A percentile compares a stretch with the other conserved stretches of the same genome.
Conservation (phyloP, 225 moss, liverwort and hornwort species). For the Anthoceros angustus region DNA sequence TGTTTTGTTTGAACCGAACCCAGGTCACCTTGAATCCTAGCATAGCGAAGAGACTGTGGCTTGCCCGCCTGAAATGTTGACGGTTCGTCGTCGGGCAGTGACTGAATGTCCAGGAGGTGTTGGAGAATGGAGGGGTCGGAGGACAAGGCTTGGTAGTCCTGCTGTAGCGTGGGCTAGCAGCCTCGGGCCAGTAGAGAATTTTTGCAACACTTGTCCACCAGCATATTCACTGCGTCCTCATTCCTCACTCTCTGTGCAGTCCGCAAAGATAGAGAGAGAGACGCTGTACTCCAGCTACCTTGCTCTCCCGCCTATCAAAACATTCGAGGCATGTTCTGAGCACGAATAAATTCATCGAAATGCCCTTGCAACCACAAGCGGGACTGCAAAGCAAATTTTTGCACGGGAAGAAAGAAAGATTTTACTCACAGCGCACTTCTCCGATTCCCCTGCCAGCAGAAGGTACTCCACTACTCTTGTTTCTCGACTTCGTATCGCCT, state of each 20-base stretch:
- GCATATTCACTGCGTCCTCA: background rate
- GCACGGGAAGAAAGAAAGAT: background rate
- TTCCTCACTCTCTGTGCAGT: background rate
- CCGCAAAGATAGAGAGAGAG: background rate
- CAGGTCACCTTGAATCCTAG: no score
- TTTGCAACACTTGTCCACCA: background rate
- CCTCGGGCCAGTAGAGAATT: background rate
- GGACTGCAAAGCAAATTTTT: no score
- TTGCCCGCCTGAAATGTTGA: no score
- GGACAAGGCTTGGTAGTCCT: background rate
- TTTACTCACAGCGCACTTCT: background rate
- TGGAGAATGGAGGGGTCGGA: background rate
- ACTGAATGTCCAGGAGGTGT: background rate
- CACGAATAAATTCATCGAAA: no score
- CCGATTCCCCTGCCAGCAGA: background rate
- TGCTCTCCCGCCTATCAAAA: no score
- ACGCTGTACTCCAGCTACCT: background rate
- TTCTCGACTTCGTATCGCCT: background rate
- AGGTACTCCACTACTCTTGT: background rate
- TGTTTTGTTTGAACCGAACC: no score
- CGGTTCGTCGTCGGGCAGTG: background rate
- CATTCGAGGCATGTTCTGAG: background rate
- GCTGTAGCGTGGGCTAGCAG: background rate
- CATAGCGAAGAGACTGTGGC: no score
- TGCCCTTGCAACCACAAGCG: no score